These are phyloP conservation scores for Symbiodinium pilosum DNA, from an alignment of 73 alveolate species.

Conservation along the genomic window DNA sequence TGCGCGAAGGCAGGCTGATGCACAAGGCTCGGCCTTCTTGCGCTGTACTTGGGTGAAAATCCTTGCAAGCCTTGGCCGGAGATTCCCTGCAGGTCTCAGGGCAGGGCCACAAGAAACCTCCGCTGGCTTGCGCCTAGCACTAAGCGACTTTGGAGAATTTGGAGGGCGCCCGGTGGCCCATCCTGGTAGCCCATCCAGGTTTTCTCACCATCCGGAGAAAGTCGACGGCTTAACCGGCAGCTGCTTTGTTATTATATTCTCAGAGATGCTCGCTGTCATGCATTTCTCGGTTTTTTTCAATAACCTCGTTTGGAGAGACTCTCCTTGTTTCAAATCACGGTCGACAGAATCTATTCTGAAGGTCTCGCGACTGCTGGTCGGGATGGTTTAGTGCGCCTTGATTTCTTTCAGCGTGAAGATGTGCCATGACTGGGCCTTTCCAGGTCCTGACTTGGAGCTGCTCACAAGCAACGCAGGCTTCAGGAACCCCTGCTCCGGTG, in stretches of 20 bases:
- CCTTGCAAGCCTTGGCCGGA: background rate
- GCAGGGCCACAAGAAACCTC: constrained; percentile 65
- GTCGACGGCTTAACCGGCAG: background rate
- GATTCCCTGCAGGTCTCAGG: background rate
- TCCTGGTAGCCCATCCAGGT: background rate
- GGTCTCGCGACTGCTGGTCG: constrained; percentile 1
- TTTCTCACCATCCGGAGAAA: constrained; percentile 51
- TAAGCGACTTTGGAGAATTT: background rate
- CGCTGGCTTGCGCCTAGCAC: constrained; percentile 23
- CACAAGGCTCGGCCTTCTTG: constrained; percentile 32
- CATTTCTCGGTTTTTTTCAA: too few species aligned
- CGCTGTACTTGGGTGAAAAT: background rate
- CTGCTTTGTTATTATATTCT: background rate
- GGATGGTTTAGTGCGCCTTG: background rate
- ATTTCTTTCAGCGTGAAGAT: background rate
- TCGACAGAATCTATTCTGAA: too few species aligned
- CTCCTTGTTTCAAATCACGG: too few species aligned
- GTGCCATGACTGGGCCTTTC: background rate
- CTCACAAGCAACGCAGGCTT: background rate
- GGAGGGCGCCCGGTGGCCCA: too few species aligned
- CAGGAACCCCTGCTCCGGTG: background rate
- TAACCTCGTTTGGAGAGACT: too few species aligned
- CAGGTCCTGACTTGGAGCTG: constrained; percentile 66
- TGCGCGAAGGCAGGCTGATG: constrained; percentile 87
- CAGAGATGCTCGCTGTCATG: background rate